Base-by-base conservation (phyloP, 441 rosid species). In the Pelargonium myrrhifolium region DNA sequence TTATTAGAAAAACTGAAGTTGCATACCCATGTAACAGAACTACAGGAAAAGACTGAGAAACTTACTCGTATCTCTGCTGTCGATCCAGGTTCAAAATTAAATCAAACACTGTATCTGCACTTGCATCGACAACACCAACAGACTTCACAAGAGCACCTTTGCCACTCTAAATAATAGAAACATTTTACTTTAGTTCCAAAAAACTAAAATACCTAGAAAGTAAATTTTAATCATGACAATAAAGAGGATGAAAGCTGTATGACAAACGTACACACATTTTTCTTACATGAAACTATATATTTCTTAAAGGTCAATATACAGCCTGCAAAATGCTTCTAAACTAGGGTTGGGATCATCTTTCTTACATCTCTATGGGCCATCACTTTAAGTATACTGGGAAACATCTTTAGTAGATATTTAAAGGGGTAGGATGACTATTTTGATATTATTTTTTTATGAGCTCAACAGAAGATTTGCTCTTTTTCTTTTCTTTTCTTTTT, bases 41-140 rank as follows among this genome's bases (percentile, higher is more conserved):
- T 68, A 55, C 59, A 64, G 37, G 73, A 70, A 45, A 72, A 3
- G 65, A 62, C 59, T 64, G 67, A 69, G 70, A 55, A 71, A 66
- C 97, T 84, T 86, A 92, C 99, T 95, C 97, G 6, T 95, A 90
- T 95, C 99, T 86, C 66, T 70, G 87, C 56, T 77, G 97, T 43
- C 82, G 88, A 55, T 92, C 97, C 67, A 90, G 83, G 68, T 83
- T 88, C 68, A 86, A 72, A 72, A 95, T 67, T 69, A 90, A 89
- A 79, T 92, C 99, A 74, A 95, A 92, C 71, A 86, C 92, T 71
- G 89, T 75, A 81, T 95, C 99, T 31, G 93, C 93, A 75, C 76
- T 82, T 68, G 95, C 88, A 80, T 95, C 99, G 71, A 90, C 79
- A 62, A 89, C 95, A 65, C 85, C 91, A 76, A 92, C 93, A 68